These are phyloP conservation scores for Colletotrichum kahawae DNA, from an alignment of 2,329 filamentous ascomycete genomes.

Conservation along the genomic window DNA sequence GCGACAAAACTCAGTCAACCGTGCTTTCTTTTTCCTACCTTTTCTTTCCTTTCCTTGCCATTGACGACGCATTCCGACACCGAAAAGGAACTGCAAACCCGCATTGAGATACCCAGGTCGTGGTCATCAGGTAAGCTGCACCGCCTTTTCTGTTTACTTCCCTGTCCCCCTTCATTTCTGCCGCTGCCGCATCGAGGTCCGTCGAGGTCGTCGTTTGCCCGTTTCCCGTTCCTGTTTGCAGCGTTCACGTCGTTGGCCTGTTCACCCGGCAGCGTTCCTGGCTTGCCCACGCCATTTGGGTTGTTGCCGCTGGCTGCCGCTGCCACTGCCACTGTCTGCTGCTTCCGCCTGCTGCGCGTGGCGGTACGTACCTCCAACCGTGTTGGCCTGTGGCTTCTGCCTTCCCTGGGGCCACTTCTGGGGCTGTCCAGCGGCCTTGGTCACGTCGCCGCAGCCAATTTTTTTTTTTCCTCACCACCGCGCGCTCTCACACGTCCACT, in stretches of 20 bases:
- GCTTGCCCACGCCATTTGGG: background rate
- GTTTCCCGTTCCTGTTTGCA: background rate
- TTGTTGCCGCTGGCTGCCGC: background rate
- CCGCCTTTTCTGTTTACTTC: background rate
- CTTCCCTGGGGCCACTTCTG: background rate
- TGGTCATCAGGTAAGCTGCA: background rate
- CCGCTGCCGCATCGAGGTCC: background rate
- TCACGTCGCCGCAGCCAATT: conserved; percentile 12
- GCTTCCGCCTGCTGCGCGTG: background rate
- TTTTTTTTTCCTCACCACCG: background rate
- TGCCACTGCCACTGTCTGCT: background rate
- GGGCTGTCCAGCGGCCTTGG: conserved; percentile 16
- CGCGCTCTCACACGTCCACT: background rate
- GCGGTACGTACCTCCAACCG: conserved; percentile 11
- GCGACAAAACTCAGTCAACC: background rate
- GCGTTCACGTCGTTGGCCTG: background rate
- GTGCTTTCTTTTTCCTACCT: conserved; percentile 6
- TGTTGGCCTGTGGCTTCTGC: background rate
- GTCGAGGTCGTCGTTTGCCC: background rate
- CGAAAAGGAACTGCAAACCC: background rate
- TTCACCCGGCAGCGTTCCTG: background rate
- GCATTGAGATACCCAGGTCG: background rate
- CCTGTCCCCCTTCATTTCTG: background rate
- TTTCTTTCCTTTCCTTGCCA: conserved; percentile 4
- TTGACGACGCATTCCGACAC: background rate